These are phyloP conservation scores for Phytophthora idaei DNA, from an alignment of 352 stramenopile genomes.

Conservation along the genomic window DNA sequence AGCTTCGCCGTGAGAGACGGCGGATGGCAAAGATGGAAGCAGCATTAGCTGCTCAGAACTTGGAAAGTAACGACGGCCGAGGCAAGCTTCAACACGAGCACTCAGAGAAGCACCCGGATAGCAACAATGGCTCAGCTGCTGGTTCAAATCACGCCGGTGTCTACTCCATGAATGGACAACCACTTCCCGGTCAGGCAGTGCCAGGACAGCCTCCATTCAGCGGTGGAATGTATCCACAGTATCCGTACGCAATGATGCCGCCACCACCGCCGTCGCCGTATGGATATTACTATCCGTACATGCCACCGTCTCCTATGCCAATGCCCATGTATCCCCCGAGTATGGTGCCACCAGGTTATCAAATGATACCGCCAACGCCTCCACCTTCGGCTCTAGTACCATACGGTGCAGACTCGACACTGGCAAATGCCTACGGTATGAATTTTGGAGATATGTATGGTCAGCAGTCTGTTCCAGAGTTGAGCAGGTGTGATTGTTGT, in stretches of 20 bases:
- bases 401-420: constrained; percentile 33
- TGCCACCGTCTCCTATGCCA: constrained; percentile 34
- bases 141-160: constrained; percentile 3
- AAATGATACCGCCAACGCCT: constrained; percentile 25
- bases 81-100: constrained; percentile 6
- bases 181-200: constrained; percentile 9
- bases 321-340: constrained; percentile 38
- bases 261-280: constrained; percentile 36
- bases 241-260: constrained; percentile 46
- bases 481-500: constrained; percentile 63
- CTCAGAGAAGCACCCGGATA: background rate
- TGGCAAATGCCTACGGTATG: constrained; percentile 21
- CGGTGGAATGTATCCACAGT: constrained; percentile 38
- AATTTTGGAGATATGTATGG: constrained; percentile 21
- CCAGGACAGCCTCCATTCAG: constrained; percentile 21
- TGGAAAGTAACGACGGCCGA: constrained; percentile 17
- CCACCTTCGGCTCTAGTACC: constrained; percentile 44
- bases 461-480: constrained; percentile 28
- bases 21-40: constrained; percentile 46
- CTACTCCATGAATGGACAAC: constrained; percentile 23
- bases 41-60: constrained; percentile 38
- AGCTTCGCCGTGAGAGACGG: constrained; percentile 39
- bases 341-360: constrained; percentile 33
- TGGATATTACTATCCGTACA: constrained; percentile 50
- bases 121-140: constrained; percentile 11